Evolutionary conservation across 2,329 filamentous ascomycete species (phyloP).

Genomic region (Colletotrichum eleusines): DNA sequence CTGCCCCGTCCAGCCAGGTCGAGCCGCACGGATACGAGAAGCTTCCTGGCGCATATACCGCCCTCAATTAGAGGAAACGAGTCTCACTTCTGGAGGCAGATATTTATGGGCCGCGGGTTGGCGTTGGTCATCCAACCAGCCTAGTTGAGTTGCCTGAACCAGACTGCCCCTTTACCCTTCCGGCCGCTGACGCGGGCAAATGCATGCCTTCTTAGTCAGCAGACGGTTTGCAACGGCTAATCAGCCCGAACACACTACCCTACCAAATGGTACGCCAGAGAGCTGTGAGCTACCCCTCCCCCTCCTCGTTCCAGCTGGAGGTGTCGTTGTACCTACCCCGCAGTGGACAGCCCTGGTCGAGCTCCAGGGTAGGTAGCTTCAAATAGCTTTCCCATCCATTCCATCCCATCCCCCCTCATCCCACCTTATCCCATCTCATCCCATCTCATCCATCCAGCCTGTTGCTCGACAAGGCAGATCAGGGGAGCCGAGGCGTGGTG

Average conservation of each 20-base stretch:
- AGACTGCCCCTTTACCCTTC: too few species aligned
- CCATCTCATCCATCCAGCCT: not conserved
- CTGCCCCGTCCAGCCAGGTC: not conserved
- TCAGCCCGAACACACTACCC: too few species aligned
- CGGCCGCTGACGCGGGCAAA: too few species aligned
- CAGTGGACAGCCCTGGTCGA: conserved; percentile 26
- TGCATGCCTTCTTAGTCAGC: conserved; percentile 23
- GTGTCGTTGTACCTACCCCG: conserved; percentile 18
- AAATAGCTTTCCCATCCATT: conserved; percentile 1
- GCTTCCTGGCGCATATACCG: not conserved
- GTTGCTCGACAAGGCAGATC: conserved; percentile 23
- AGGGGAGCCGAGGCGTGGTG: conserved; percentile 10
- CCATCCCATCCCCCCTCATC: conserved; percentile 4
- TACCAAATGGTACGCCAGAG: too few species aligned
- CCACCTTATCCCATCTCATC: not conserved
- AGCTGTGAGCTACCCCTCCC: not conserved
- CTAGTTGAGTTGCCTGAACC: too few species aligned
- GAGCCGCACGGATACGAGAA: not conserved
- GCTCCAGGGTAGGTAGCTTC: conserved; percentile 21
- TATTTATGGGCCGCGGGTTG: not conserved
- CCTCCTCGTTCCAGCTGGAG: not conserved
- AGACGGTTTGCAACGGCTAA: conserved; percentile 27
- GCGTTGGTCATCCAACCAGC: not conserved
- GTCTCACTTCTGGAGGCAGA: too few species aligned
- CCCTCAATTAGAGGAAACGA: not conserved